Conservation (phyloP, 108 stramenopile species). For the Cyclotella sp. region DNA sequence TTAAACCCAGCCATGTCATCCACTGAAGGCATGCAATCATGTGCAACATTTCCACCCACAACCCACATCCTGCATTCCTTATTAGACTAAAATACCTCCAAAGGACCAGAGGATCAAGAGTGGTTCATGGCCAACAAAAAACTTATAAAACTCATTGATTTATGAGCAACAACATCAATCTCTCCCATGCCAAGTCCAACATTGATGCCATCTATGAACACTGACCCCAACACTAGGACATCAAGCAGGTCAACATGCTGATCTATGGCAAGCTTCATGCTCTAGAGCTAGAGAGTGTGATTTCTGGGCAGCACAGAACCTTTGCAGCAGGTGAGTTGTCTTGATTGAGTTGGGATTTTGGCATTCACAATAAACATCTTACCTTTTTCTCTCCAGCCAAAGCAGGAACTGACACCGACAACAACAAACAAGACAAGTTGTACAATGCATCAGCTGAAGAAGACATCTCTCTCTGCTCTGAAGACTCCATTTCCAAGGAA, state of each 20-base stretch:
- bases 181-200: background rate
- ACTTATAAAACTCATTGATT: background rate
- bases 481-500: background rate
- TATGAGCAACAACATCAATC: background rate
- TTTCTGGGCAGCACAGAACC: background rate
- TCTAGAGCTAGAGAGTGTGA: background rate
- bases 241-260: background rate
- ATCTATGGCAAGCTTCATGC: background rate
- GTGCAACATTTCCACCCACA: too few species aligned
- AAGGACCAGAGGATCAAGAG: background rate
- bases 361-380: background rate
- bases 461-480: background rate
- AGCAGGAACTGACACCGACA: background rate
- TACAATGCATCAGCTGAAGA: background rate
- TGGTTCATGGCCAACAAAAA: background rate
- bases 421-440: background rate
- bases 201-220: background rate
- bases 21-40: too few species aligned
- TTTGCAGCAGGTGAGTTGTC: background rate
- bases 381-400: background rate
- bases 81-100: background rate
- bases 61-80: too few species aligned
- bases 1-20: too few species aligned
- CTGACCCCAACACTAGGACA: background rate
- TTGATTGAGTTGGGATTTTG: background rate